Evolutionary conservation across 352 stramenopile species (phyloP).

Genomic region (Pythium apleroticum): DNA sequence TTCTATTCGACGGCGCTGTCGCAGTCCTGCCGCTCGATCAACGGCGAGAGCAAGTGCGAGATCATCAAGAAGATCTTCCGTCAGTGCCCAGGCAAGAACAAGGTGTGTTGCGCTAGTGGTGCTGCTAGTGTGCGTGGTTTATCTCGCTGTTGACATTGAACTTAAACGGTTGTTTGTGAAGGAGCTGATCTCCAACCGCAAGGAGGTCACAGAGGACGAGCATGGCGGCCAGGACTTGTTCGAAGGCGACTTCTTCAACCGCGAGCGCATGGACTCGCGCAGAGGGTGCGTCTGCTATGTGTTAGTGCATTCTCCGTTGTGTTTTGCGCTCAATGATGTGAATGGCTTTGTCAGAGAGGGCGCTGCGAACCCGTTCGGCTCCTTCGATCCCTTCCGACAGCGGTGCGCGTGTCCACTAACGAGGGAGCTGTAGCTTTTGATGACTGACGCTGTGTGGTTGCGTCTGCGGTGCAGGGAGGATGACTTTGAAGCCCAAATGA

Average conservation of each 20-base stretch:
- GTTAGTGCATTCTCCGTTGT: not conserved
- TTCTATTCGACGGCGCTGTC: conserved; percentile 83
- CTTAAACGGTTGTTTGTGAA: conserved; percentile 10
- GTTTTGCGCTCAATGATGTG: not conserved
- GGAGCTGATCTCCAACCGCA: conserved; percentile 77
- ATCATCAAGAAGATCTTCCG: conserved; percentile 87
- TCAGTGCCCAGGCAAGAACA: conserved; percentile 66
- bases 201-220: conserved; percentile 77
- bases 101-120: conserved; percentile 27
- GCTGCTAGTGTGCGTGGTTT: no score
- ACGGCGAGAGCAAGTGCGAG: conserved; percentile 85
- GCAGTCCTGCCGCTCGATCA: conserved; percentile 74
- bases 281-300: conserved; percentile 31
- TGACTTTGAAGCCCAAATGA: conserved; percentile 77
- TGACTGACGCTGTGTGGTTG: no score
- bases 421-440: not conserved
- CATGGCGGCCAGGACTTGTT: conserved; percentile 44
- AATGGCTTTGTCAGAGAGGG: conserved; percentile 5
- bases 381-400: conserved; percentile 50
- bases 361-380: conserved; percentile 18
- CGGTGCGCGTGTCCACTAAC: conserved; percentile 31
- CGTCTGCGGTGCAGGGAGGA: conserved; percentile 40
- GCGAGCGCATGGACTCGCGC: conserved; percentile 60
- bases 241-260: conserved; percentile 67
- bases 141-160: no score